Evolutionary conservation across 108 stramenopile species (phyloP).

Genomic region (Pseudonitzschia multistriata): DNA sequence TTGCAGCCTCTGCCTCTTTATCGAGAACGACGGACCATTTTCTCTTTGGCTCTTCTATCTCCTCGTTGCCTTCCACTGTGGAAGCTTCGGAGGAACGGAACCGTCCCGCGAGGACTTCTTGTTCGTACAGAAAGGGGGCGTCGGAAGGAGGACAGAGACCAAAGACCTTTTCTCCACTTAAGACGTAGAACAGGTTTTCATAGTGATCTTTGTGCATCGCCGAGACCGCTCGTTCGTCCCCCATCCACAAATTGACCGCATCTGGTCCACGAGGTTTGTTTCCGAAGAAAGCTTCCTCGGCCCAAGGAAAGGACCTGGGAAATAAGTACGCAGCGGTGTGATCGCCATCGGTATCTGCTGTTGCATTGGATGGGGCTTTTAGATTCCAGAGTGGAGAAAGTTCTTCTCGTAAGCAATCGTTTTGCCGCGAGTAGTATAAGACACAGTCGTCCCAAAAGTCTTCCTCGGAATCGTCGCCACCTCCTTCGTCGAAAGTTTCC

Average conservation of each 20-base stretch:
- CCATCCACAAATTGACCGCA: constrained; percentile 96
- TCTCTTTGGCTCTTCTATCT: not conserved
- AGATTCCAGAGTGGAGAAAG: constrained; percentile 39
- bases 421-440: constrained; percentile 81
- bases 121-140: constrained; percentile 69
- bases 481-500: not conserved
- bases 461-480: not conserved
- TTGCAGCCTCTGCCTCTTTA: not conserved
- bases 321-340: not conserved
- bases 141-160: constrained; percentile 86
- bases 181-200: constrained; percentile 92
- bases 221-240: constrained; percentile 85
- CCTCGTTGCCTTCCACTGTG: not conserved
- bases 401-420: constrained; percentile 85
- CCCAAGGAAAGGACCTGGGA: constrained; percentile 19
- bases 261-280: constrained; percentile 34
- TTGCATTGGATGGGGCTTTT: constrained; percentile 6
- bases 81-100: not conserved
- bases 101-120: constrained; percentile 8
- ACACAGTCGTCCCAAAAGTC: constrained; percentile 28
- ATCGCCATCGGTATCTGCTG: not conserved
- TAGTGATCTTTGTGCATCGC: constrained; percentile 96
- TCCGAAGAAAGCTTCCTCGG: constrained; percentile 17
- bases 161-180: constrained; percentile 92
- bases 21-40: constrained; percentile 17